Percentiles rank a stretch among this genome's conserved stretches.
Evolutionary conservation across 345 rosid genomes (phyloP).

Genomic region (Camelina sativa): DNA sequence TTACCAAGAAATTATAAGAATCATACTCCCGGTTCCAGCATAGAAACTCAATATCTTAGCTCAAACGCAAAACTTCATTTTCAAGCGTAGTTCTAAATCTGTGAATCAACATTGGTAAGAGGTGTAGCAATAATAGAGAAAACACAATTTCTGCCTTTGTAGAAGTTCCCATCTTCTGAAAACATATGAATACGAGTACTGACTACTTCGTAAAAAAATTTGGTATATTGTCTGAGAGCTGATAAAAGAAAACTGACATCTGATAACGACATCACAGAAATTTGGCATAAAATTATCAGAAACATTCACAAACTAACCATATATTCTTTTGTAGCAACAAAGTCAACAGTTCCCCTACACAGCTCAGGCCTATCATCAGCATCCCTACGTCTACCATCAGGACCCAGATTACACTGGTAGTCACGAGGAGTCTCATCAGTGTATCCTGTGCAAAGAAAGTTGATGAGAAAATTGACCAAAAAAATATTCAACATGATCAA

Average conservation of each 20-base stretch:
- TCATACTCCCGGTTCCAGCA: background rate
- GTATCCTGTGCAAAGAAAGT: conserved; percentile 58
- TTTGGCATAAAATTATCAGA: conserved; percentile 26
- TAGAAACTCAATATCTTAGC: conserved; percentile 8
- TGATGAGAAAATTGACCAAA: conserved; percentile 27
- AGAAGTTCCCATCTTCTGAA: background rate
- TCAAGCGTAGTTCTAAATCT: background rate
- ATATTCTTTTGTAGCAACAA: conserved; percentile 91
- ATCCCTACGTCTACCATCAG: conserved; percentile 93
- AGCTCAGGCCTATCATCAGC: conserved; percentile 97
- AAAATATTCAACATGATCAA: conserved; percentile 4
- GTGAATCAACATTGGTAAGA: conserved; percentile 7
- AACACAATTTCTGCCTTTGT: conserved; percentile 3
- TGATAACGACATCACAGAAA: conserved; percentile 3
- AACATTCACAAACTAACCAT: conserved; percentile 80
- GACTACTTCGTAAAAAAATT: background rate
- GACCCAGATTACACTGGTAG: conserved; percentile 88
- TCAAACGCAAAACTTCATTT: conserved; percentile 3
- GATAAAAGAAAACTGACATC: conserved; percentile 8
- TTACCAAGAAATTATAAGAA: conserved; percentile 3
- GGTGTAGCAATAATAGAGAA: background rate
- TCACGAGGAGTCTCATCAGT: conserved; percentile 84
- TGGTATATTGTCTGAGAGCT: conserved; percentile 1
- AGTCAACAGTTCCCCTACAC: conserved; percentile 92
- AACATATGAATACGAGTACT: background rate